A percentile compares a stretch with the other conserved stretches of the same genome.
These are phyloP conservation scores for Gautieria morchelliformis DNA, from an alignment of 768 basidiomycete genomes.

Conservation along the genomic window DNA sequence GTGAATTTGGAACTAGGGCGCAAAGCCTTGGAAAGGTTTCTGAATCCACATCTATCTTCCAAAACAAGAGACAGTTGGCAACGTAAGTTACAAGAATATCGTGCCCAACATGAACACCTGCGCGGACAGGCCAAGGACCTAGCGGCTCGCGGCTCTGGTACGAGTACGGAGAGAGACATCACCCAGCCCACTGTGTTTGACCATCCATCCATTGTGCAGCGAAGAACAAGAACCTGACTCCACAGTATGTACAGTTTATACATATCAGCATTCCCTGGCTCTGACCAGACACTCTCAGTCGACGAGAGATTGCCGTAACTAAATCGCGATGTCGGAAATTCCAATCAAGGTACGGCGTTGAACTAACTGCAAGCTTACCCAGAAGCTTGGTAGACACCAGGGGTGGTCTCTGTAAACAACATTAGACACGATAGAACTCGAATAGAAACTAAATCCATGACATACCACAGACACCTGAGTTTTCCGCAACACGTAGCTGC, in stretches of 20 bases:
- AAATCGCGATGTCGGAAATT: not conserved
- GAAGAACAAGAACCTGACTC: constrained; percentile 58
- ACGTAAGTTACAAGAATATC: too few relatives aligned
- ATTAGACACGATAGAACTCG: not conserved
- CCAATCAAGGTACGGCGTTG: not conserved
- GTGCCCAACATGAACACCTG: too few relatives aligned
- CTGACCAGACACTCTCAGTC: constrained; percentile 49
- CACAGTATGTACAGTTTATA: not conserved
- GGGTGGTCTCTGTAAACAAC: constrained; percentile 37
- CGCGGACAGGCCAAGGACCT: too few relatives aligned
- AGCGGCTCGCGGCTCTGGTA: too few relatives aligned
- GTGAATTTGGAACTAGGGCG: too few relatives aligned
- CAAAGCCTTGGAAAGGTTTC: too few relatives aligned
- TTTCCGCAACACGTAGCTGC: constrained; percentile 45
- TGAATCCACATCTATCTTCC: too few relatives aligned
- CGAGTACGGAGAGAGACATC: too few relatives aligned
- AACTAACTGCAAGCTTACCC: constrained; percentile 15
- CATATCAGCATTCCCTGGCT: not conserved
- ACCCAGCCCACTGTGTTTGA: too few relatives aligned
- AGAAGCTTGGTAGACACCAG: constrained; percentile 51
- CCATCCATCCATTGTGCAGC: too few relatives aligned
- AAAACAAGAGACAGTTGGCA: too few relatives aligned
- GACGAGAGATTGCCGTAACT: constrained; percentile 51
- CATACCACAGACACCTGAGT: constrained; percentile 52
- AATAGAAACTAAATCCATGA: not conserved